Evolutionary conservation across 2,329 filamentous ascomycete genomes (phyloP).

Genomic region (Aspergillus eucalypticola): DNA sequence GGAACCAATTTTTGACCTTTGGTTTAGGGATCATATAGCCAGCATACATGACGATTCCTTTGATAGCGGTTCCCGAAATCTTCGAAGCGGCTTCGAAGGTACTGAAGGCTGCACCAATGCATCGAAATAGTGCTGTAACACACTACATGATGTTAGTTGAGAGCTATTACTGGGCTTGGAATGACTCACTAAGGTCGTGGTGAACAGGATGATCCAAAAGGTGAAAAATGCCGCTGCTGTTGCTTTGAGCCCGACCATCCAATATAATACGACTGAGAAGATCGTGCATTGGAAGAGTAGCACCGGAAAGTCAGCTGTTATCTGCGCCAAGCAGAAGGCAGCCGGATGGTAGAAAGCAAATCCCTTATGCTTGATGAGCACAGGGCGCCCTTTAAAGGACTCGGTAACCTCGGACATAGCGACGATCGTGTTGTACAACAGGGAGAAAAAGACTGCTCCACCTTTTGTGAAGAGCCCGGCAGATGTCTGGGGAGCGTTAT

Average conservation of each 20-base stretch:
- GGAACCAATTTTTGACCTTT: slow-evolving; percentile 53
- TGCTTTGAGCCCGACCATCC: slow-evolving; percentile 58
- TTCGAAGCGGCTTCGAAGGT: slow-evolving; percentile 61
- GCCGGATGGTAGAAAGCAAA: slow-evolving; percentile 60
- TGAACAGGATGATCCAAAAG: slow-evolving; percentile 55
- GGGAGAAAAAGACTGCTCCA: slow-evolving; percentile 63
- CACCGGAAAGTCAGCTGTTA: slow-evolving; percentile 51
- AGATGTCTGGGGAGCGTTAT: slow-evolving; percentile 59
- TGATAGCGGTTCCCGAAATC: slow-evolving; percentile 35
- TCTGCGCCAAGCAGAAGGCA: slow-evolving; percentile 39
- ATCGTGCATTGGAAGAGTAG: slow-evolving; percentile 59
- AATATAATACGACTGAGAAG: slow-evolving; percentile 62
- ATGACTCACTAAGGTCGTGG: slow-evolving; percentile 48
- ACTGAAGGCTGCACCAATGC: slow-evolving; percentile 54
- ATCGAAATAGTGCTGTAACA: slow-evolving; percentile 59
- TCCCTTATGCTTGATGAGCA: slow-evolving; percentile 58
- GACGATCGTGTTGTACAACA: slow-evolving; percentile 61
- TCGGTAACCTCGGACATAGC: slow-evolving; percentile 66
- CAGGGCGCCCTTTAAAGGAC: slow-evolving; percentile 59
- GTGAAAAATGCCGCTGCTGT: slow-evolving; percentile 60
- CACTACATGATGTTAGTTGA: slow-evolving; percentile 29
- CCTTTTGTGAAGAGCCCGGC: slow-evolving; percentile 63
- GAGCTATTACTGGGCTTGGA: slow-evolving; percentile 12
- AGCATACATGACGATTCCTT: slow-evolving; percentile 34
- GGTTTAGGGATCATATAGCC: slow-evolving; percentile 46